phyloP scores from a whole-genome alignment of 164 flowering plant species.

The Berberis vulgaris region DNA sequence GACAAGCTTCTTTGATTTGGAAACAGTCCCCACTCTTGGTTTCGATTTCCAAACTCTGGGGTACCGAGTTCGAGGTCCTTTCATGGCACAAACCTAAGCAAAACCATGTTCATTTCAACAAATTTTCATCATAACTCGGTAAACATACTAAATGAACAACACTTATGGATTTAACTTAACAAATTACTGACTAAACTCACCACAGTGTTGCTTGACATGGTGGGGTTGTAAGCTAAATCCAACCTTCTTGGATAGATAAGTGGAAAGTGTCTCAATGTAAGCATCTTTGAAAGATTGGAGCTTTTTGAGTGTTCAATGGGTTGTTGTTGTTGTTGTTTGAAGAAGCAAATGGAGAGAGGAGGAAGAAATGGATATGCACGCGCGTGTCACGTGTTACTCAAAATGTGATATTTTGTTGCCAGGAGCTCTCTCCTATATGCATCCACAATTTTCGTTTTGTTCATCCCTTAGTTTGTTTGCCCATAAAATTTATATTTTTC shows the following conservation, averaged over 20 bases:
- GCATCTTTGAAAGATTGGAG: conserved; percentile 34
- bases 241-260: conserved; percentile 17
- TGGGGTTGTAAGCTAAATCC: conserved; percentile 16
- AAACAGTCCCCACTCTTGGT: conserved; percentile 66
- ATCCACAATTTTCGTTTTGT: no score
- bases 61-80: conserved; percentile 84
- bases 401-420: no score
- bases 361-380: no score
- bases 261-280: conserved; percentile 34
- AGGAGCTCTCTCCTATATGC: no score
- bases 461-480: no score
- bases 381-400: no score
- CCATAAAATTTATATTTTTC: no score
- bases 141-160: background rate
- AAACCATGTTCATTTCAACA: background rate
- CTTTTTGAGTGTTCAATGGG: no score
- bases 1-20: conserved; percentile 75
- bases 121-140: background rate
- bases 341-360: no score
- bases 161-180: background rate
- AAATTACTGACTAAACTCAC: conserved; percentile 25
- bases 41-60: conserved; percentile 83
- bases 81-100: conserved; percentile 54
- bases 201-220: conserved; percentile 20
- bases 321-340: no score